Base-by-base conservation (phyloP, 2,329 filamentous ascomycete genomes). In the Neocucurbitaria cava region DNA sequence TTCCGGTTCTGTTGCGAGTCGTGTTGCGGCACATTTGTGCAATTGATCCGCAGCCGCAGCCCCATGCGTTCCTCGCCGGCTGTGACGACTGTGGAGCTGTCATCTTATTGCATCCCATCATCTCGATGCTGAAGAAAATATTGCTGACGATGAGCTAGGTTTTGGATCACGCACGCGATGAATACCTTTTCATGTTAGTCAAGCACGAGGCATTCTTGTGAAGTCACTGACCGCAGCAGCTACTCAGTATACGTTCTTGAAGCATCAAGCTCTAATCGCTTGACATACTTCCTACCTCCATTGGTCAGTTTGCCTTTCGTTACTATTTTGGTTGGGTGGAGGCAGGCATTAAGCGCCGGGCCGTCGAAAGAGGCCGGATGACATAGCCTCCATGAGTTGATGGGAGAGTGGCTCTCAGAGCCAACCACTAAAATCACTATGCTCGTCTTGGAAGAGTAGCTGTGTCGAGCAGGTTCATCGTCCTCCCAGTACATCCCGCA, bases 131-230 rank as follows among this genome's bases (percentile, higher is more conserved):
- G 39, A 36, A 31, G 58, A 38, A 82, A 88, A 49, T 24, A 26
- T 35, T 46, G 52, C 66, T 74, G 56, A 73, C 57, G 17, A 18
- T 23, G 55, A 52, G 46, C 13, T 36, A 86, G 84, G 83, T 87
- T 49, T 81, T 87, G 73, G 80, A 83, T 52, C 83, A 86, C 76
- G 83, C 85, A 35, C 79, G 83, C 64, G 90, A 92, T 68, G 90
- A 94, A 73, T 93, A 93, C 68, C 81, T 93, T 30, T 92, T 90
- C 69, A 87, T 92, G 66, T 93, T 87, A 69, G 77, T 72, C 30
- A 43, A 18, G 42, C 17, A 20, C 26, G 59, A 63, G 51, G 49
- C 56, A 54, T 49, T 39, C 41, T 40, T 45, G 38, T 40, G 85
- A 82, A 62, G 82, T 86, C 87, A 87, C 71, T 87, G 87, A 61